Evolutionary conservation across 345 rosid species (phyloP).

Genomic region (Erodium maritimum): DNA sequence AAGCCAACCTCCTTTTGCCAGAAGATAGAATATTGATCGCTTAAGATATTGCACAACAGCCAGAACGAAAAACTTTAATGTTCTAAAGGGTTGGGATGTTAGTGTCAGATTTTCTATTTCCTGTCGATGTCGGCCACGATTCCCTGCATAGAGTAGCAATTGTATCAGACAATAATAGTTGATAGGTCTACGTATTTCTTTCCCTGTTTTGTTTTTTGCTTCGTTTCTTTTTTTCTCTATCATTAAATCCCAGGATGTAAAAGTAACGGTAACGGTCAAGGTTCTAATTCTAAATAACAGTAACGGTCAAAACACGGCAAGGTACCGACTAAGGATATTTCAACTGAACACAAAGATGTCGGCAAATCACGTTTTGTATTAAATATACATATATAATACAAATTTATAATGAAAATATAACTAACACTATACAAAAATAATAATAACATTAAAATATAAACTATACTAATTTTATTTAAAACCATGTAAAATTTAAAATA

Average conservation of each 20-base stretch:
- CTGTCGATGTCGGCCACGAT: constrained; percentile 45
- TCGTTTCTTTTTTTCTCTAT: background rate
- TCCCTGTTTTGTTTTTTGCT: background rate
- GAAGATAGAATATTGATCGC: constrained; percentile 35
- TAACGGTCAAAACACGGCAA: no score
- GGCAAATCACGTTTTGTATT: no score
- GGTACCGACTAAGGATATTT: no score
- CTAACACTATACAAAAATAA: no score
- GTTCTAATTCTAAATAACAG: no score
- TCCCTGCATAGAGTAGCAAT: constrained; percentile 30
- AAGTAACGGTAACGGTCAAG: background rate
- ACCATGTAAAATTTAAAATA: no score
- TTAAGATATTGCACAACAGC: constrained; percentile 49
- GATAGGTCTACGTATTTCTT: background rate
- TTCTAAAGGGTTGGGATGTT: constrained; percentile 58
- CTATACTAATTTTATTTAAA: no score
- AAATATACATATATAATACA: no score
- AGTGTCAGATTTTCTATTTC: constrained; percentile 66
- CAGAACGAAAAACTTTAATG: constrained; percentile 52
- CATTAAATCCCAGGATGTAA: background rate
- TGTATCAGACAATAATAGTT: no score
- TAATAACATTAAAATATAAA: no score
- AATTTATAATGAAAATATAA: no score
- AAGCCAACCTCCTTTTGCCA: constrained; percentile 66
- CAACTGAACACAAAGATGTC: no score